Percentiles rank a stretch among this genome's conserved stretches.
Evolutionary conservation across 257 asterid genomes (phyloP).

Genomic region (Solanum paucissectum): DNA sequence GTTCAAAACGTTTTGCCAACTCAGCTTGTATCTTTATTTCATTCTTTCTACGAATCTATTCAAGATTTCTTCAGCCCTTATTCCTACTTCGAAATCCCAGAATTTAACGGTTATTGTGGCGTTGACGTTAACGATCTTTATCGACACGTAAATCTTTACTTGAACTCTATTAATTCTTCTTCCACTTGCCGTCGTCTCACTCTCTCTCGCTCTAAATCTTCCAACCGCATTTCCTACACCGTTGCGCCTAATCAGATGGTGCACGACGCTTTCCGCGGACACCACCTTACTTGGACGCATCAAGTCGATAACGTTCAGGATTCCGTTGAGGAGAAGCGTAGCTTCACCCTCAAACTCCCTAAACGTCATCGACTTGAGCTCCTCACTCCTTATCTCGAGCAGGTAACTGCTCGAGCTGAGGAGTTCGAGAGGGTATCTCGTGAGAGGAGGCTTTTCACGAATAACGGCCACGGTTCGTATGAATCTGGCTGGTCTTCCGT

Average conservation of each 20-base stretch:
- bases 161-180: slow-evolving; percentile 31
- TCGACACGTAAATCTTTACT: slow-evolving; percentile 38
- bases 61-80: slow-evolving; percentile 37
- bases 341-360: slow-evolving; percentile 40
- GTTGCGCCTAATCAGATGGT: slow-evolving; percentile 40
- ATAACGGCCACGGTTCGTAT: slow-evolving; percentile 33
- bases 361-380: slow-evolving; percentile 19
- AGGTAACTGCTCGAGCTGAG: slow-evolving; percentile 24
- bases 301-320: slow-evolving; percentile 30
- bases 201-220: slow-evolving; percentile 37
- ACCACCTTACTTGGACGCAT: slow-evolving; percentile 43
- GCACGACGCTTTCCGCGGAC: slow-evolving; percentile 25
- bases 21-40: slow-evolving; percentile 25
- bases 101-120: slow-evolving; percentile 43
- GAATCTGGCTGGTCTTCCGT: slow-evolving; percentile 50
- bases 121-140: slow-evolving; percentile 51
- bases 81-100: slow-evolving; percentile 42
- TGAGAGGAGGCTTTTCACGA: slow-evolving; percentile 39
- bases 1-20: slow-evolving; percentile 43
- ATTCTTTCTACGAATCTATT: slow-evolving; percentile 28
- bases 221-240: slow-evolving; percentile 31
- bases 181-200: slow-evolving; percentile 45
- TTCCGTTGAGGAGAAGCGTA: slow-evolving; percentile 34
- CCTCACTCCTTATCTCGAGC: slow-evolving; percentile 27
- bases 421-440: slow-evolving; percentile 36